Evolutionary conservation across 2,329 filamentous ascomycete species (phyloP), one percentile per base, ranked within the genome.

Genomic region (Iodosphaeria phyllophila): DNA sequence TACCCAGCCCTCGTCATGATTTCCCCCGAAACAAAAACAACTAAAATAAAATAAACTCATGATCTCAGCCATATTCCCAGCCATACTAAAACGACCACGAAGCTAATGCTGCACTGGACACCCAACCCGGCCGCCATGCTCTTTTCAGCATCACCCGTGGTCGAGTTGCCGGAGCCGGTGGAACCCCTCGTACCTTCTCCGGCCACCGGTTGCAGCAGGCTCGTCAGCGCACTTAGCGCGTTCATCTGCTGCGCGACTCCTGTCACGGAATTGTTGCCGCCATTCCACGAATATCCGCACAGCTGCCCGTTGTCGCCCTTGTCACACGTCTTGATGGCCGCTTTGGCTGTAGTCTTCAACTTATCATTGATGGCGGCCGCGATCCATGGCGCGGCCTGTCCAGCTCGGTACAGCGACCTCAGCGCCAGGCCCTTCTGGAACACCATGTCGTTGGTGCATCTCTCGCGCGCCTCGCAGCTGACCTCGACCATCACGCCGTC

Each of bases 381-480:
- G 8, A 42, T 48, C 29, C 42, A 42, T 4, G 52, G 51, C 1
- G 47, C 51, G 19, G 53, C 30, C 29, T 52, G 43, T 8, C 47
- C 43, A 4, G 47, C 44, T 12, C 43, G 38, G 1, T 49, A 51
- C 29, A 56, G 39, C 51, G 59, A 70, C 22, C 64, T 61, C 17
- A 56, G 45, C 5, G 68, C 48, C 39, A 64, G 67, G 16, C 60
- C 64, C 42, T 70, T 70, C 55, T 64, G 70, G 9, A 52, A 54
- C 28, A 54, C 48, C 42, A 67, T 62, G 35, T 71, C 65, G 23
- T 52, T 47, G 35, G 60, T 58, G 48, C 65, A 71, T 5, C 36
- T 45, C 20, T 44, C 42, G 14, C 33, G 30, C 11, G 30, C 42
- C 43, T 71, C 66, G 43, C 66, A 72, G 5, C 54, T 49, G 11